Evolutionary conservation across 768 basidiomycete genomes (phyloP).

Genomic region (Podaxis sp.): DNA sequence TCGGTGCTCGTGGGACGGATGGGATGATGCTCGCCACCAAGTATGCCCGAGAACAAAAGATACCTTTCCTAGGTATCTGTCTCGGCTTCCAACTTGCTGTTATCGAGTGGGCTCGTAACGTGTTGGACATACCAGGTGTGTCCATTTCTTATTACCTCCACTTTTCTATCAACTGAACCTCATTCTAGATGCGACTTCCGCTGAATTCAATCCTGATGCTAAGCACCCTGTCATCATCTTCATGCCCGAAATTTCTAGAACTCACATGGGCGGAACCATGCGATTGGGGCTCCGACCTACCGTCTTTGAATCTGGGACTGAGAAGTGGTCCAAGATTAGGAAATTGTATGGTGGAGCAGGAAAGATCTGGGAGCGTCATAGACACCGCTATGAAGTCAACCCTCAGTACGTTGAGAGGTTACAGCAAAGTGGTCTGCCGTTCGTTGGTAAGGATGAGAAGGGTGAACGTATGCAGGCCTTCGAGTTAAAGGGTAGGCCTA

Average conservation of each 20-base stretch:
- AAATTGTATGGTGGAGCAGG: slow-evolving; percentile 80
- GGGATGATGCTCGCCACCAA: slow-evolving; percentile 99
- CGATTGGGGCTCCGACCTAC: slow-evolving; percentile 97
- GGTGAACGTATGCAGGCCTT: slow-evolving; percentile 97
- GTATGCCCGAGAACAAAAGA: slow-evolving; percentile 92
- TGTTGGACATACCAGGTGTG: slow-evolving; percentile 69
- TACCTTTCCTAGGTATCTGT: slow-evolving; percentile 96
- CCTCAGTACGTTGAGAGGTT: slow-evolving; percentile 79
- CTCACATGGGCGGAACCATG: slow-evolving; percentile 99
- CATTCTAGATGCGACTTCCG: slow-evolving; percentile 75
- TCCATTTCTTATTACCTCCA: slow-evolving; percentile 3
- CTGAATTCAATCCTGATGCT: slow-evolving; percentile 69
- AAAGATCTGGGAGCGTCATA: slow-evolving; percentile 94
- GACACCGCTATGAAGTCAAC: slow-evolving; percentile 95
- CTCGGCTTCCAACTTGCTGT: slow-evolving; percentile 98
- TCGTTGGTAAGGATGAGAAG: slow-evolving; percentile 90
- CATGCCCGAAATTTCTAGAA: slow-evolving; percentile 99
- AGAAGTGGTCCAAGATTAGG: slow-evolving; percentile 69
- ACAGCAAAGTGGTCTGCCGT: slow-evolving; percentile 57
- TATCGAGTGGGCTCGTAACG: slow-evolving; percentile 89
- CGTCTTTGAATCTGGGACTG: slow-evolving; percentile 72
- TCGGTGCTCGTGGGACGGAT: slow-evolving; percentile 90
- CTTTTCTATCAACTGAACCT: not conserved
- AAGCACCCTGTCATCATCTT: slow-evolving; percentile 83
- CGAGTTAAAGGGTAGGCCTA: slow-evolving; percentile 72